A percentile compares a stretch with the other conserved stretches of the same genome.
phyloP scores from a whole-genome alignment of 2,329 filamentous ascomycete genomes.

The Botrytis deweyae region DNA sequence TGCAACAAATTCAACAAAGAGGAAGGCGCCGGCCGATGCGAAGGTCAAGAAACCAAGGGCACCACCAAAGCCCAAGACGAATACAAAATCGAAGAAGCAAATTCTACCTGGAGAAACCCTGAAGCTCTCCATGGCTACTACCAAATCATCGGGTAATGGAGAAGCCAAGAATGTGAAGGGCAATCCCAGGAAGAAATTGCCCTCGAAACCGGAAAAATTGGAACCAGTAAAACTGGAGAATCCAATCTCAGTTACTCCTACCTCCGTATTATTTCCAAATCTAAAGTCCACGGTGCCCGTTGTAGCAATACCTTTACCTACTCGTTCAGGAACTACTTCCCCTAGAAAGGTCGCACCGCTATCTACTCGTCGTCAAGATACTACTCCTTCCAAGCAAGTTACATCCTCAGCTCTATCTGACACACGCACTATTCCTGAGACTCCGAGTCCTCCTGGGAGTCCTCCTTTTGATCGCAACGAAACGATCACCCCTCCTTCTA shows the following conservation, averaged over 20 bases:
- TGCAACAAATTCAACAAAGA: slow-evolving; percentile 3
- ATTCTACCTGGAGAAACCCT: slow-evolving; percentile 44
- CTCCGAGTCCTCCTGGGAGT: slow-evolving; percentile 1
- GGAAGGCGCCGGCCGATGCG: slow-evolving; percentile 6
- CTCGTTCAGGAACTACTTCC: slow-evolving; percentile 14
- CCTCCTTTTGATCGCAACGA: slow-evolving; percentile 1
- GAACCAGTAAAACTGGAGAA: slow-evolving; percentile 20
- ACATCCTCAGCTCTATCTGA: slow-evolving; percentile 8
- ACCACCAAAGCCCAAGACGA: slow-evolving; percentile 10
- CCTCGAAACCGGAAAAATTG: slow-evolving; percentile 25
- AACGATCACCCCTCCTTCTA: slow-evolving; percentile 10
- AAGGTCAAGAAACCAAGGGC: slow-evolving; percentile 17
- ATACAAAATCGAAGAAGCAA: slow-evolving; percentile 52
- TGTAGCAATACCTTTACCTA: slow-evolving; percentile 13
- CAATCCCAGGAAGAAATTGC: slow-evolving; percentile 34
- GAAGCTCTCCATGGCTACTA: slow-evolving; percentile 16
- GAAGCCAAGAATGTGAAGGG: slow-evolving; percentile 25
- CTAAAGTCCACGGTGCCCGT: slow-evolving; percentile 22
- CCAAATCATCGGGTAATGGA: slow-evolving; percentile 17
- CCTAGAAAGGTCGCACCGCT: neutral
- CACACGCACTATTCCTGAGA: neutral
- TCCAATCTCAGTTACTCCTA: slow-evolving; percentile 3
- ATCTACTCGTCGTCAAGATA: neutral
- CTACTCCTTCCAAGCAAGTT: neutral
- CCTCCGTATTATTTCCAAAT: slow-evolving; percentile 27